phyloP scores from a whole-genome alignment of 257 asterid species.

The Petunia secreta region DNA sequence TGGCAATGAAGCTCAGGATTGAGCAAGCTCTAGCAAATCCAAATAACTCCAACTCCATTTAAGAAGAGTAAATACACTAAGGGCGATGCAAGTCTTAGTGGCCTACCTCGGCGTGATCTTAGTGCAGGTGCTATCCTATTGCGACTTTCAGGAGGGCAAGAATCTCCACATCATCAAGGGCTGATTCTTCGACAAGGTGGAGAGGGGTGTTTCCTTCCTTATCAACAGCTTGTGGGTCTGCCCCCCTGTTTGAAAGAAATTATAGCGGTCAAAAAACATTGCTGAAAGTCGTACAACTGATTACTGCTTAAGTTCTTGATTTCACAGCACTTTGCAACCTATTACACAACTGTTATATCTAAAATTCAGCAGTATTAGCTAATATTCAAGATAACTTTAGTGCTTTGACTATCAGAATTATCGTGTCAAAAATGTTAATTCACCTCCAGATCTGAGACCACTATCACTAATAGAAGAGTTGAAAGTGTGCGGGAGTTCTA shows the following conservation, averaged over 20 bases:
- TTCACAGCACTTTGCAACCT: slow-evolving; percentile 10
- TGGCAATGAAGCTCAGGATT: slow-evolving; percentile 1
- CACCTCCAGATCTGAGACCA: not conserved
- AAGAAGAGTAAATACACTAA: not conserved
- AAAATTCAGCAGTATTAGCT: not conserved
- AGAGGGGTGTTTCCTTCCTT: slow-evolving; percentile 69
- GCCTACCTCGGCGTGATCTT: slow-evolving; percentile 3
- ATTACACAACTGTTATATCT: not conserved
- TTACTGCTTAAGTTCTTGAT: not conserved
- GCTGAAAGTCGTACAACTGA: not conserved
- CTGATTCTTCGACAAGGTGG: slow-evolving; percentile 61
- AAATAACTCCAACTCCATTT: slow-evolving; percentile 7
- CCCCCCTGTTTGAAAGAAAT: slow-evolving; percentile 61
- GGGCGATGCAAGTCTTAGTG: not conserved
- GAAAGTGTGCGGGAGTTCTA: not conserved
- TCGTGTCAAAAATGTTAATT: not conserved
- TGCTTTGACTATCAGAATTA: slow-evolving; percentile 9
- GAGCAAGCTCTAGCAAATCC: not conserved
- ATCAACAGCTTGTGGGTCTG: slow-evolving; percentile 70
- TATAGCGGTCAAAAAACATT: slow-evolving; percentile 15
- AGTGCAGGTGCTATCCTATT: slow-evolving; percentile 46
- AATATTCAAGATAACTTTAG: not conserved
- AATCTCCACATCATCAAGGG: slow-evolving; percentile 65
- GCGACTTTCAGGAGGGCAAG: slow-evolving; percentile 63
- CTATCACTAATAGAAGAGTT: not conserved